Evolutionary conservation across 192 early-diverging fungal species (phyloP), one percentile per base, ranked within the genome.

Genomic region (Obelidium mucronatum): DNA sequence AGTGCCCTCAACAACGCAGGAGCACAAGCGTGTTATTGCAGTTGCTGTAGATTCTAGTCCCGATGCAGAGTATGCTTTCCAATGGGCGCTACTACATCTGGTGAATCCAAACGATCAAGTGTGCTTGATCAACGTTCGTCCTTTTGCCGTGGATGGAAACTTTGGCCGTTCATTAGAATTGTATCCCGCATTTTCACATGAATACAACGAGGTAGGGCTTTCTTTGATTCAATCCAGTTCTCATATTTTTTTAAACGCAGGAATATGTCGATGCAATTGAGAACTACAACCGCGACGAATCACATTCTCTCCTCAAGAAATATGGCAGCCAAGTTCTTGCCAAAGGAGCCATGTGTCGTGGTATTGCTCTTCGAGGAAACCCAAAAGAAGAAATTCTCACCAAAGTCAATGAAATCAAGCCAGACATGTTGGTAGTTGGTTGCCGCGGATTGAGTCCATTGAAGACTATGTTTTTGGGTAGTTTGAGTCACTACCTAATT

Each of bases 281-380:
- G 48, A 15, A 42, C 37, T 19, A n/a, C 13, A 67, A 72, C n/a
- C 74, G 74, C n/a, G 51, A 53, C 26, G 74, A 48, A 54, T 65
- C 74, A 5, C 74, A 76, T 36, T 22, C 17, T 15, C 37, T 76
- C 33, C 53, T 76, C 22, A 44, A 66, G 26, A 2, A 51, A 11
- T 39, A 28, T 30, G 74, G 63, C n/a, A 11, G 3, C 3, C 8
- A 4, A 2, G 63, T 67, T 13, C 40, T 53, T 4, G 63, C 24
- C 3, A n/a, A 40, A 5, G 54, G 35, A 2, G 48, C 40, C 13
- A 35, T 44, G 3, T 58, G 52, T 33, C 39, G 64, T 40, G 86
- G 78, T 24, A 83, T 84, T 36, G 77, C 81, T 17, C 74, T 87
- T 36, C 76, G 81, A 19, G 86, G 86, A 42, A 82, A 85, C 52